phyloP scores from a whole-genome alignment of 129 eudicot genomes.

The Flaveria trinervia region DNA sequence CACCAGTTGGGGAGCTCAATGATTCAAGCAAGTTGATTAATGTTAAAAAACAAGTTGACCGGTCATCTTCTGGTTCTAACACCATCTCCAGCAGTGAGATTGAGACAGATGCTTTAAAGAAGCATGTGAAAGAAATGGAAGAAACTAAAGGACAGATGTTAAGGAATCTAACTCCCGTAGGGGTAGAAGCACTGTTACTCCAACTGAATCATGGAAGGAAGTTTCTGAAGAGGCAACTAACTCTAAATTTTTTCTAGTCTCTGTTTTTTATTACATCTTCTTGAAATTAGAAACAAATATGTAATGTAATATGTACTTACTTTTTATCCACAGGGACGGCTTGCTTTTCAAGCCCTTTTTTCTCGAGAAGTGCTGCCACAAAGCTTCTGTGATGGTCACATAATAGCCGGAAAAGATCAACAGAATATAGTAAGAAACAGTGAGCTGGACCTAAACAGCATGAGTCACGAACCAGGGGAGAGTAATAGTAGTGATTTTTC shows the following conservation, averaged over 20 bases:
- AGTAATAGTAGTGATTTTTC: slow-evolving; percentile 16
- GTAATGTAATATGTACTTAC: background rate
- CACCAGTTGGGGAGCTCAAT: slow-evolving; percentile 38
- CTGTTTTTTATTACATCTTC: background rate
- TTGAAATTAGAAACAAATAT: background rate
- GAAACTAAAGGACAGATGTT: slow-evolving; percentile 47
- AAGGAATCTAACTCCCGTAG: slow-evolving; percentile 65
- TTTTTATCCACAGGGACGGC: slow-evolving; percentile 58
- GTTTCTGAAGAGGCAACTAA: slow-evolving; percentile 90
- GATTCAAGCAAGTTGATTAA: slow-evolving; percentile 48
- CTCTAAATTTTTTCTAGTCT: background rate
- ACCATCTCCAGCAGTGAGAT: slow-evolving; percentile 92
- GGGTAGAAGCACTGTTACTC: slow-evolving; percentile 49
- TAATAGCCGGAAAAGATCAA: slow-evolving; percentile 29
- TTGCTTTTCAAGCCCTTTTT: slow-evolving; percentile 89
- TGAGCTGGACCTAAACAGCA: slow-evolving; percentile 36
- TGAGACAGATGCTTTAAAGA: slow-evolving; percentile 73
- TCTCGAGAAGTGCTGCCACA: slow-evolving; percentile 79
- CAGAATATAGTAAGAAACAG: slow-evolving; percentile 25
- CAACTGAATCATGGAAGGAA: slow-evolving; percentile 90
- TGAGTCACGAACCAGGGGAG: slow-evolving; percentile 45
- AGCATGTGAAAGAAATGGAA: slow-evolving; percentile 56
- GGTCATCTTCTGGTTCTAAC: slow-evolving; percentile 96
- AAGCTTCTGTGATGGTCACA: slow-evolving; percentile 57
- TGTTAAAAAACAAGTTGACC: slow-evolving; percentile 70